These are phyloP conservation scores for Nakazawaea peltata DNA, from an alignment of 805 yeast genomes.

Conservation along the genomic window DNA sequence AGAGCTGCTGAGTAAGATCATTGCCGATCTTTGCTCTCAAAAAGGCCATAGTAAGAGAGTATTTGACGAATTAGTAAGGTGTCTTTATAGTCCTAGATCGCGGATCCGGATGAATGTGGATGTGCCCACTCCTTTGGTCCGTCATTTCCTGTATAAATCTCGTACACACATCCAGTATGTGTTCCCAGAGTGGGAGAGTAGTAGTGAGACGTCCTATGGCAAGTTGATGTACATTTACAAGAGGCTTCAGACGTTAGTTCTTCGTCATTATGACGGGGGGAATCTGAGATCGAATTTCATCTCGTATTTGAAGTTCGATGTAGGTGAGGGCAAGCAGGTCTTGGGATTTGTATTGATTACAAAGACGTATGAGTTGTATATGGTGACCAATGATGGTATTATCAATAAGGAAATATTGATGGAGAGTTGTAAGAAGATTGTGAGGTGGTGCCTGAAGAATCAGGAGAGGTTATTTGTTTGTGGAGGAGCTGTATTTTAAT, in stretches of 20 bases:
- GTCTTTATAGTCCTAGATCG: conserved; percentile 6
- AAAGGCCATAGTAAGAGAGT: too few species aligned
- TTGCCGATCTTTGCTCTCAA: conserved; percentile 29
- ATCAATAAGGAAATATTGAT: conserved; percentile 50
- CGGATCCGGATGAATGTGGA: conserved; percentile 22
- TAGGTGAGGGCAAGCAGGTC: conserved; percentile 11
- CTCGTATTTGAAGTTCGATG: conserved; percentile 18
- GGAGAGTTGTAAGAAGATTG: conserved; percentile 52
- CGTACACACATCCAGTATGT: conserved; percentile 58
- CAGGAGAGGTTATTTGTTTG: conserved; percentile 65
- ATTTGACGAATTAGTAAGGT: conserved; percentile 19
- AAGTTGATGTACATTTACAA: conserved; percentile 9
- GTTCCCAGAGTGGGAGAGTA: too few species aligned
- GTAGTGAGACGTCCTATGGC: conserved; percentile 1
- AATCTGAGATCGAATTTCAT: conserved; percentile 14
- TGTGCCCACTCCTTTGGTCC: conserved; percentile 49
- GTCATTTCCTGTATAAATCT: conserved; percentile 78
- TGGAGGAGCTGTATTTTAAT: conserved; percentile 61
- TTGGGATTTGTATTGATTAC: conserved; percentile 21
- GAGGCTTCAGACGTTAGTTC: conserved; percentile 7
- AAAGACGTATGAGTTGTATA: conserved; percentile 48
- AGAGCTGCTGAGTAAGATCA: conserved; percentile 44
- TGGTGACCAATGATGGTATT: conserved; percentile 47
- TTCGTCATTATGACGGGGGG: conserved; percentile 2
- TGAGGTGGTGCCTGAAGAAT: conserved; percentile 69